Conservation (phyloP, 768 basidiomycete genomes). For the Calocybe indica region DNA sequence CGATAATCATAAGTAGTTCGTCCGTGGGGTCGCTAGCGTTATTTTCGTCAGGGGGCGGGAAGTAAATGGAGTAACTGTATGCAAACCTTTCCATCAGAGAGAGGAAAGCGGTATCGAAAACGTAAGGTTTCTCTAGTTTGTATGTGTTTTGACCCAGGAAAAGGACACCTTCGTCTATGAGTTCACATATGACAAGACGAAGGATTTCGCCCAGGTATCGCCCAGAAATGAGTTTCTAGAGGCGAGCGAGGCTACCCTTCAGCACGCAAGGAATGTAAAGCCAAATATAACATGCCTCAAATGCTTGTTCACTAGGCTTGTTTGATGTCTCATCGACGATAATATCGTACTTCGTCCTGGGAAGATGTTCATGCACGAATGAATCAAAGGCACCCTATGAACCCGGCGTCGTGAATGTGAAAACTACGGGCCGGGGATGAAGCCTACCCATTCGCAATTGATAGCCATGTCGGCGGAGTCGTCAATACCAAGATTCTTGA, state of each 20-base stretch:
- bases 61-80: background rate
- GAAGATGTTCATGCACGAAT: slow-evolving; percentile 89
- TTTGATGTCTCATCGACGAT: slow-evolving; percentile 92
- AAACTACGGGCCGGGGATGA: background rate
- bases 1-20: slow-evolving; percentile 93
- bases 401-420: background rate
- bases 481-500: slow-evolving; percentile 67
- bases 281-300: slow-evolving; percentile 50
- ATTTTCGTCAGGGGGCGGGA: background rate
- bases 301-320: slow-evolving; percentile 94
- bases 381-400: slow-evolving; percentile 94
- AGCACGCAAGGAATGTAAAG: background rate
- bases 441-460: slow-evolving; percentile 91
- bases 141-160: slow-evolving; percentile 99
- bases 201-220: slow-evolving; percentile 96
- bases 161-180: slow-evolving; percentile 93
- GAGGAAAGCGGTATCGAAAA: slow-evolving; percentile 94
- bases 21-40: slow-evolving; percentile 81
- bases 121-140: slow-evolving; percentile 92
- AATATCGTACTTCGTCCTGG: slow-evolving; percentile 90
- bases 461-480: slow-evolving; percentile 77
- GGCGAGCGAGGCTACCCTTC: background rate
- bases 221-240: slow-evolving; percentile 90
- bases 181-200: slow-evolving; percentile 89
- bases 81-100: slow-evolving; percentile 90